These are phyloP conservation scores for Magnolia kwangsiensis DNA, from an alignment of 164 flowering plant species.

Conservation along the genomic window DNA sequence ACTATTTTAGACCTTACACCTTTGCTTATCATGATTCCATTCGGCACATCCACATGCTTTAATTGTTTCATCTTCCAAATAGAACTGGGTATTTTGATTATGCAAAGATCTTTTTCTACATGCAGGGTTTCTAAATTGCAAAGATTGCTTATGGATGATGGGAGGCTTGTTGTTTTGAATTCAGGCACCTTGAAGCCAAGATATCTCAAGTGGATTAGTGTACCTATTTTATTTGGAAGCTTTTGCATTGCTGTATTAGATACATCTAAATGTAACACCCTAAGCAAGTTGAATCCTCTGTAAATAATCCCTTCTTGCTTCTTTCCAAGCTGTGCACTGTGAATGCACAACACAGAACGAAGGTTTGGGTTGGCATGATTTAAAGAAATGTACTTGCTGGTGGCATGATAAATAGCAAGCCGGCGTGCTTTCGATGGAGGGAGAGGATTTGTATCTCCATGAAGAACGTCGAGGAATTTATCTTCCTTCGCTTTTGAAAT, in stretches of 20 bases:
- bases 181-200: background rate
- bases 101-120: conserved; percentile 11
- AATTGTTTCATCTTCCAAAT: background rate
- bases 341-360: conserved; percentile 4
- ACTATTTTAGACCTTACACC: background rate
- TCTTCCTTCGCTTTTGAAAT: conserved; percentile 1
- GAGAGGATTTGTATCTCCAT: conserved; percentile 11
- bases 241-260: too few species aligned
- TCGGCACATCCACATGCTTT: background rate
- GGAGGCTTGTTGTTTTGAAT: background rate
- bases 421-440: conserved; percentile 7
- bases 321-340: background rate
- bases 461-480: background rate
- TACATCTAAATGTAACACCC: conserved; percentile 6
- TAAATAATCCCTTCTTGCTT: background rate
- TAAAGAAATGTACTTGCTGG: background rate
- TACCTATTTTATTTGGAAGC: conserved; percentile 12
- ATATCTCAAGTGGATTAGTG: conserved; percentile 27
- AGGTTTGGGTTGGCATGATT: conserved; percentile 1
- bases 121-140: conserved; percentile 13
- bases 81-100: background rate
- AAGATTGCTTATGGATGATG: background rate
- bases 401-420: background rate
- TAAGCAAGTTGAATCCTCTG: conserved; percentile 4
- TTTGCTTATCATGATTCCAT: background rate